A percentile compares a stretch with the other conserved stretches of the same genome.
These are phyloP conservation scores for Macroventuria anomochaeta DNA, from an alignment of 2,329 filamentous ascomycete genomes.

Conservation along the genomic window DNA sequence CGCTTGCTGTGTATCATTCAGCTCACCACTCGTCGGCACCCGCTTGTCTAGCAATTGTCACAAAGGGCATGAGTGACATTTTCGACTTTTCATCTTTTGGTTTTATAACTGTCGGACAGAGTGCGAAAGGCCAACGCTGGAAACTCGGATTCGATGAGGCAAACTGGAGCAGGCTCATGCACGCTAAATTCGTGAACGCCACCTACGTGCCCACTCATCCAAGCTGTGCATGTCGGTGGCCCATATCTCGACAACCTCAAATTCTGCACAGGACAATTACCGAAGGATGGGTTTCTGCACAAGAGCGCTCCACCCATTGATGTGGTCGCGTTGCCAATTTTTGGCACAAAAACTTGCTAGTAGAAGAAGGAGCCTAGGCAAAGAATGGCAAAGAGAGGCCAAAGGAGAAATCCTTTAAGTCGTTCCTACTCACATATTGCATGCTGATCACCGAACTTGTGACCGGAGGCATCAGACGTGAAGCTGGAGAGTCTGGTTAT, in stretches of 20 bases:
- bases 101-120: not conserved
- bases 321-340: not conserved
- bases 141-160: not conserved
- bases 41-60: too few species aligned
- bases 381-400: not conserved
- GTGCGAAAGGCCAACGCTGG: not conserved
- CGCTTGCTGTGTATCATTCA: not conserved
- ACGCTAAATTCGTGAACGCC: constrained; percentile 1
- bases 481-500: not conserved
- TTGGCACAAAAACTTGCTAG: not conserved
- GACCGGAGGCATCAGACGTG: not conserved
- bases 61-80: too few species aligned
- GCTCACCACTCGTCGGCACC: not conserved
- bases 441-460: not conserved
- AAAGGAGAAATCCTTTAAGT: not conserved
- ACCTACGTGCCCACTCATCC: not conserved
- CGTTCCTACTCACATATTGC: not conserved
- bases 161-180: not conserved
- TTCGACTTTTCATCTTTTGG: not conserved
- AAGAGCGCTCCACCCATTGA: not conserved
- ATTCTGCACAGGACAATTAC: not conserved
- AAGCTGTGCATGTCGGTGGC: not conserved
- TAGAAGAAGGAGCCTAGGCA: not conserved
- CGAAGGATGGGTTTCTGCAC: not conserved
- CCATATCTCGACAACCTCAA: not conserved